These are phyloP conservation scores for Tilletia horrida DNA, from an alignment of 1,284 basidiomycete genomes.

Conservation along the genomic window DNA sequence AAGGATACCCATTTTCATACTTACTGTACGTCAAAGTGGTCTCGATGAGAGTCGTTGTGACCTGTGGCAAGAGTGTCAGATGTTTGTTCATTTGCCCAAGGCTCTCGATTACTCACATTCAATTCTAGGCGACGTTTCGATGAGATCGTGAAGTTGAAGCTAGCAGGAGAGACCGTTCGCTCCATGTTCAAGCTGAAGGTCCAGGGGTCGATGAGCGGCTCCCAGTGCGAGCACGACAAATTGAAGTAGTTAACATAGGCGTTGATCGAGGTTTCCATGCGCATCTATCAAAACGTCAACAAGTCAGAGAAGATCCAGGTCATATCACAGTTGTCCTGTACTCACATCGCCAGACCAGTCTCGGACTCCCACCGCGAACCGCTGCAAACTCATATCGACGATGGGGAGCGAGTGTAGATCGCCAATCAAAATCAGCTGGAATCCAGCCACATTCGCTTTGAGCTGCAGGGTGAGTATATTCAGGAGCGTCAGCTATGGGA, in stretches of 20 bases:
- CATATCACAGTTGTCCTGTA: background rate
- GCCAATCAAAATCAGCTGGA: slow-evolving; percentile 89
- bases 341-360: slow-evolving; percentile 82
- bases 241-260: slow-evolving; percentile 95
- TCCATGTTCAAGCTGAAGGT: slow-evolving; percentile 60
- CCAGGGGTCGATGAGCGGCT: slow-evolving; percentile 99
- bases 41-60: slow-evolving; percentile 83
- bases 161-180: slow-evolving; percentile 56
- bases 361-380: slow-evolving; percentile 76
- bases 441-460: slow-evolving; percentile 60
- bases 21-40: slow-evolving; percentile 68
- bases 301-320: background rate
- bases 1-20: no score
- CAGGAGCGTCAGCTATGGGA: background rate
- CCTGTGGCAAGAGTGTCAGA: background rate
- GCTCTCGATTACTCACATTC: no score
- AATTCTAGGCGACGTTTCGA: slow-evolving; percentile 83
- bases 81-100: background rate
- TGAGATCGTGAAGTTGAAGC: slow-evolving; percentile 66
- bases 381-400: slow-evolving; percentile 79
- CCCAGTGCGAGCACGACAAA: slow-evolving; percentile 95
- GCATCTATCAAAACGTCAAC: slow-evolving; percentile 57
- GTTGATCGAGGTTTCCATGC: slow-evolving; percentile 56
- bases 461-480: slow-evolving; percentile 20
- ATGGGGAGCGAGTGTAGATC: slow-evolving; percentile 93